Conservation (phyloP, 129 eudicot genomes). For the Arctium lappa region DNA sequence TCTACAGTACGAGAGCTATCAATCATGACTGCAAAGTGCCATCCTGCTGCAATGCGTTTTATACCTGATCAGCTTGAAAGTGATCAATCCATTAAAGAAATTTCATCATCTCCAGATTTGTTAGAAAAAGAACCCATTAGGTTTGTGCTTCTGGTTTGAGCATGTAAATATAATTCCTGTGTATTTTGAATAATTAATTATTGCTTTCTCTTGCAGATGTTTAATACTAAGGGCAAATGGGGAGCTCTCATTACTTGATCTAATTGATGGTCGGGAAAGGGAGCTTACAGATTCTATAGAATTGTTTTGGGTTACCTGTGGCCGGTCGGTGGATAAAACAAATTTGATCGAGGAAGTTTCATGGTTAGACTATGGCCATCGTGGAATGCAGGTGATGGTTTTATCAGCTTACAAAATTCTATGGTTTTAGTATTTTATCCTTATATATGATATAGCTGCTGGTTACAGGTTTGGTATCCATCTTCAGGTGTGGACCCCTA, state of each 20-base stretch:
- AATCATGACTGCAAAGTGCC: constrained; percentile 96
- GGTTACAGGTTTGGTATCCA: constrained; percentile 96
- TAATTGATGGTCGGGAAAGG: constrained; percentile 91
- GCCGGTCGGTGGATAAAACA: constrained; percentile 77
- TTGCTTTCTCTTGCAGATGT: constrained; percentile 48
- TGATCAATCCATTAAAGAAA: constrained; percentile 39
- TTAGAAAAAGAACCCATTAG: constrained; percentile 71
- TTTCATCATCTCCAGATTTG: constrained; percentile 39
- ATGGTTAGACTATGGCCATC: constrained; percentile 95
- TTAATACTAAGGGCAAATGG: constrained; percentile 88
- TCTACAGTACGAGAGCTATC: constrained; percentile 99
- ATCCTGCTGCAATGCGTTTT: constrained; percentile 92
- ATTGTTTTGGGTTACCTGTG: constrained; percentile 98
- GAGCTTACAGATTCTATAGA: constrained; percentile 95
- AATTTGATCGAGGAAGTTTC: constrained; percentile 94
- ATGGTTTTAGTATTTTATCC: background rate
- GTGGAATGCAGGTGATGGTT: constrained; percentile 94
- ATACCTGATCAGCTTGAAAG: constrained; percentile 80
- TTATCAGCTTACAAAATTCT: constrained; percentile 11
- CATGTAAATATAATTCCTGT: background rate
- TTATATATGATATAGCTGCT: constrained; percentile 41
- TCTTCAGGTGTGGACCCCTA: constrained; percentile 85
- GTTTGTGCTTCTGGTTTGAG: constrained; percentile 36
- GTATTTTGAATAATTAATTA: constrained; percentile 7
- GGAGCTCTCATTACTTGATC: constrained; percentile 87